Base-by-base conservation (phyloP, 306 rosid species). In the Quercus cerris region DNA sequence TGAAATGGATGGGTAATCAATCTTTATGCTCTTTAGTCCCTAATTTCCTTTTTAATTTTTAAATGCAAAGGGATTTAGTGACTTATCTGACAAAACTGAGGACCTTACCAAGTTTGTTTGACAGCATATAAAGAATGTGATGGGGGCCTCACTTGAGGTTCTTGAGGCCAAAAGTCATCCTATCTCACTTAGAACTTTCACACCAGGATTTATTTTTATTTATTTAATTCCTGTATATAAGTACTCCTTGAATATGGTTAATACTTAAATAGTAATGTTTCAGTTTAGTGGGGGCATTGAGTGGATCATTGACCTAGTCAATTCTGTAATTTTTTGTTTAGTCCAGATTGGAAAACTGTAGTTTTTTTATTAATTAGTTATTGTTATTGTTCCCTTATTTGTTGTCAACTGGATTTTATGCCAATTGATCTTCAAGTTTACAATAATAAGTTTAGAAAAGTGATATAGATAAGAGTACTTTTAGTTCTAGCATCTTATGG, bases 1-100 rank as follows among this genome's bases (percentile, higher is more conserved):
- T 28, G 97, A 91, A 89, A 95, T 95, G 98, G 94, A 95, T n/a
- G 99, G 99, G 99, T 95, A 95, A 86, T 56, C 76, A 61, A 70
- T 81, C 80, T 75, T 44, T 75, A 18, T 57, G n/a, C 67, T 80
- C 75, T 59, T 15, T 56, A 27, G n/a, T 62, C 56, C 68, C 44
- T 69, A 10, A 68, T 33, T 75, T 56, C 51, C 18, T 62, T 54
- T 77, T 25, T 62, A 6, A 55, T 19, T 61, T 78, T 79, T 73
- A 58, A 71, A 74, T 78, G 75, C 70, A 72, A 78, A 55, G 23
- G 63, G 74, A 70, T 25, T 4, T 74, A 44, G 72, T 55, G 70
- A 19, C 5, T 57, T 52, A 38, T 23, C 31, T 68, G 46, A 82
- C 66, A 63, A 51, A 83, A 68, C 62, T 31, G 41, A 49, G 63